Evolutionary conservation across 2,329 filamentous ascomycete genomes (phyloP).

Genomic region (Microsporum canis): DNA sequence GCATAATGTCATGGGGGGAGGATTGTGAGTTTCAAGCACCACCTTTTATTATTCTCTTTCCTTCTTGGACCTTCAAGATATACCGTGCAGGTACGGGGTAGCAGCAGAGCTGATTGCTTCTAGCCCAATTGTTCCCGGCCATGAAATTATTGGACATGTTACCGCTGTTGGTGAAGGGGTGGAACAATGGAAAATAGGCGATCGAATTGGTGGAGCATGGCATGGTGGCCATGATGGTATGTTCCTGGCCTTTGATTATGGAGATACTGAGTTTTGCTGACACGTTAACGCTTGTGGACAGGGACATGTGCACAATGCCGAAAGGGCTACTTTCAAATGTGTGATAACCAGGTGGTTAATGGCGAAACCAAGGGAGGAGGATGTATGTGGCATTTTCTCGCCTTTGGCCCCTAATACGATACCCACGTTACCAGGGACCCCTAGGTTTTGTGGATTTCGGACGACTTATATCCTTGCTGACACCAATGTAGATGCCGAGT

Average conservation of each 20-base stretch:
- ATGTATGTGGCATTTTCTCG: slow-evolving; percentile 32
- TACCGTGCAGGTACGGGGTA: too few species aligned
- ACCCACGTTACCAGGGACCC: too few species aligned
- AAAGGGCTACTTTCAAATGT: slow-evolving; percentile 56
- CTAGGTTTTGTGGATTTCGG: too few species aligned
- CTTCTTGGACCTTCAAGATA: not conserved
- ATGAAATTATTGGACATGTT: slow-evolving; percentile 60
- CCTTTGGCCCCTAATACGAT: too few species aligned
- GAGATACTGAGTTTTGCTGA: not conserved
- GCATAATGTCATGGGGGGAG: slow-evolving; percentile 38
- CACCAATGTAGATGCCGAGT: slow-evolving; percentile 25
- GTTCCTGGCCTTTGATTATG: not conserved
- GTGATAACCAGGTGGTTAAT: slow-evolving; percentile 51
- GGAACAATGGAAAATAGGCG: slow-evolving; percentile 49
- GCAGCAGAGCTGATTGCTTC: too few species aligned
- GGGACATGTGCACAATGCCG: slow-evolving; percentile 54
- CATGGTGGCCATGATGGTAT: slow-evolving; percentile 45
- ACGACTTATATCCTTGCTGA: not conserved
- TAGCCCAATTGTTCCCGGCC: slow-evolving; percentile 53
- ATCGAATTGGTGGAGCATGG: slow-evolving; percentile 58
- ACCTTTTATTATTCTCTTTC: too few species aligned
- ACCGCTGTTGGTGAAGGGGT: slow-evolving; percentile 45
- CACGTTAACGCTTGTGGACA: slow-evolving; percentile 14
- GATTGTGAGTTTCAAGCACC: slow-evolving; percentile 30
- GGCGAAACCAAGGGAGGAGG: slow-evolving; percentile 57